These are phyloP conservation scores for Phytophthora sp. DNA, from an alignment of 352 stramenopile species.

Conservation along the genomic window DNA sequence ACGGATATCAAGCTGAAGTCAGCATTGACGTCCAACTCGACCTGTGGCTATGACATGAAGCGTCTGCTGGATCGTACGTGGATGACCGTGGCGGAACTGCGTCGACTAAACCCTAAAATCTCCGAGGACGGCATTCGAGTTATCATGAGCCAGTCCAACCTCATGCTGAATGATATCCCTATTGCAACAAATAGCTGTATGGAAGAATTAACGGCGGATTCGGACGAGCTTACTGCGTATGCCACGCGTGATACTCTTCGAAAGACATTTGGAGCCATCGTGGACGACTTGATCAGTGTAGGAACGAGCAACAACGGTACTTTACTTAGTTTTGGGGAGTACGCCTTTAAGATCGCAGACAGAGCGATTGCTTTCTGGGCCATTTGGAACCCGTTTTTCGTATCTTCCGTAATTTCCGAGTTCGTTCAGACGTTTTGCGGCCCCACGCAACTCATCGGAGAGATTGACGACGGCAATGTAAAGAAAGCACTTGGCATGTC, in stretches of 20 bases:
- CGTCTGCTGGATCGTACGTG: conserved; percentile 39
- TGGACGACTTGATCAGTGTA: conserved; percentile 49
- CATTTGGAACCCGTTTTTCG: conserved; percentile 52
- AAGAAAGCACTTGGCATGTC: conserved; percentile 48
- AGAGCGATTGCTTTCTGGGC: conserved; percentile 46
- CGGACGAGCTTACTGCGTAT: conserved; percentile 30
- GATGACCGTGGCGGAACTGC: conserved; percentile 41
- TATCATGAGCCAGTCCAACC: conserved; percentile 44
- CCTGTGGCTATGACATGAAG: conserved; percentile 43
- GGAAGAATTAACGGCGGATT: conserved; percentile 31
- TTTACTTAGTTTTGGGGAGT: conserved; percentile 38
- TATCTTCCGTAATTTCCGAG: conserved; percentile 48
- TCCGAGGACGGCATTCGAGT: conserved; percentile 40
- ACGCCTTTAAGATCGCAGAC: conserved; percentile 48
- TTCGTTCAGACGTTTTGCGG: conserved; percentile 58
- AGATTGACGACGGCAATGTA: conserved; percentile 51
- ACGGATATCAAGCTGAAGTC: conserved; percentile 37
- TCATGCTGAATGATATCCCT: conserved; percentile 59
- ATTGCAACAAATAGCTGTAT: conserved; percentile 51
- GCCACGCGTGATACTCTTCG: conserved; percentile 47
- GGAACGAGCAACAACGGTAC: conserved; percentile 44
- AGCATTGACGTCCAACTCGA: conserved; percentile 34
- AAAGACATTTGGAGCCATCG: conserved; percentile 51
- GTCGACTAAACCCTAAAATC: conserved; percentile 31
- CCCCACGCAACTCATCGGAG: conserved; percentile 45